Conservation (phyloP, 164 flowering plant species). For the Aristolochia californica region DNA sequence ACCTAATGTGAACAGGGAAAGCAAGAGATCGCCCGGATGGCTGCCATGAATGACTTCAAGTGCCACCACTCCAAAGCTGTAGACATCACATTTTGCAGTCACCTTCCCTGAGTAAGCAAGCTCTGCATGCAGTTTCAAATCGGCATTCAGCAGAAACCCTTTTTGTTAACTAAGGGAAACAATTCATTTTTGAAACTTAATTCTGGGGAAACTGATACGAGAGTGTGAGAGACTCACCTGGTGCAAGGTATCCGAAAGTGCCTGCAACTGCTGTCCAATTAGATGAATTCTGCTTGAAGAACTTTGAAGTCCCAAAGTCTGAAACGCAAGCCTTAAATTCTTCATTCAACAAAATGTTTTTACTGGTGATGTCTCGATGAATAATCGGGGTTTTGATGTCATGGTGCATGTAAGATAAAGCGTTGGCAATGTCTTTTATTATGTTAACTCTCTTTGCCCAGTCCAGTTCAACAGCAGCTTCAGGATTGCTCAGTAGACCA, state of each 20-base stretch:
- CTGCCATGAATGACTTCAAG: conserved; percentile 56
- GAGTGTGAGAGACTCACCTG: conserved; percentile 33
- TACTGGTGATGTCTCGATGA: conserved; percentile 48
- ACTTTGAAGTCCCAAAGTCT: conserved; percentile 57
- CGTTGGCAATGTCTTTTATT: conserved; percentile 62
- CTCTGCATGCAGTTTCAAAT: conserved; percentile 21
- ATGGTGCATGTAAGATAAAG: conserved; percentile 61
- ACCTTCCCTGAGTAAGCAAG: conserved; percentile 43
- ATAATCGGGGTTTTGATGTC: conserved; percentile 50
- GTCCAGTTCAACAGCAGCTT: conserved; percentile 15
- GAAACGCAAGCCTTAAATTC: conserved; percentile 39
- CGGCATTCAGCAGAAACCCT: background rate
- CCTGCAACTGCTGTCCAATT: conserved; percentile 51
- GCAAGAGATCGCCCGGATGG: conserved; percentile 57
- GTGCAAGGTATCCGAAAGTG: conserved; percentile 62
- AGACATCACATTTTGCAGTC: conserved; percentile 61
- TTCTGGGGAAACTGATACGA: too few relatives aligned
- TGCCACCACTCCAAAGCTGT: conserved; percentile 66
- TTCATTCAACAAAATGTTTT: conserved; percentile 40
- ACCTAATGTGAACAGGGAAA: conserved; percentile 13
- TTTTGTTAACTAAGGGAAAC: background rate
- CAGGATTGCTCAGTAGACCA: conserved; percentile 22
- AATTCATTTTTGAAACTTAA: too few relatives aligned
- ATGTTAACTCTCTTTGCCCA: conserved; percentile 43
- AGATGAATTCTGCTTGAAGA: conserved; percentile 33